These are phyloP conservation scores for Populus alba DNA, from an alignment of 345 rosid species.

Conservation along the genomic window DNA sequence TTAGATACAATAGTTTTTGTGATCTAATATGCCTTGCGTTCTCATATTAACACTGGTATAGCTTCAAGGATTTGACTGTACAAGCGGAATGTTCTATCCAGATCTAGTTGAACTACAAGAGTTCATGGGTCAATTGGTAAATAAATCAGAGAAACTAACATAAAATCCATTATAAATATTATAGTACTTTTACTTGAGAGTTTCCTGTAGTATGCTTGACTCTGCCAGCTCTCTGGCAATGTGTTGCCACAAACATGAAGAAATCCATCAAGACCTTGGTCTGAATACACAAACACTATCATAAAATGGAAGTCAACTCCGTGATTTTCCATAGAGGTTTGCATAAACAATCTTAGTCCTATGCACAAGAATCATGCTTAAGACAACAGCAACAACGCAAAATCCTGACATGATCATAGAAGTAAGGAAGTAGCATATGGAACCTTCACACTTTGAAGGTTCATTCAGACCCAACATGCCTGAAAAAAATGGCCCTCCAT, in stretches of 20 bases:
- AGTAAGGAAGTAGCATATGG: conserved; percentile 88
- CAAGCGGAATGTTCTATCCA: too few relatives aligned
- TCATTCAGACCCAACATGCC: conserved; percentile 41
- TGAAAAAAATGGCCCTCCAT: conserved; percentile 27
- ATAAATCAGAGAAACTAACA: too few relatives aligned
- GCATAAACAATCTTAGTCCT: conserved; percentile 80
- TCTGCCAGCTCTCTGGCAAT: neutral
- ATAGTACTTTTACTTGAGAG: too few relatives aligned
- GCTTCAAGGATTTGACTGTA: too few relatives aligned
- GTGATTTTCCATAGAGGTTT: conserved; percentile 65
- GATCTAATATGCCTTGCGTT: neutral
- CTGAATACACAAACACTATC: neutral
- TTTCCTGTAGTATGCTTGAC: neutral
- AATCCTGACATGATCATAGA: conserved; percentile 91
- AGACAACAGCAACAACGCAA: conserved; percentile 60
- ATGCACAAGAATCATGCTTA: conserved; percentile 85
- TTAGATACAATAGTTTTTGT: neutral
- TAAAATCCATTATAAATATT: too few relatives aligned
- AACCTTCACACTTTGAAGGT: conserved; percentile 65
- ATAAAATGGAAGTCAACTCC: conserved; percentile 5
- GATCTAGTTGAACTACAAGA: too few relatives aligned
- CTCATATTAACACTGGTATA: too few relatives aligned
- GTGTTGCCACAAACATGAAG: neutral
- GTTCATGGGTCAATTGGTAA: too few relatives aligned
- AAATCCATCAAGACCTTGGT: neutral